Evolutionary conservation across 2,329 filamentous ascomycete species (phyloP).

Genomic region (Arachnopeziza araneosa): DNA sequence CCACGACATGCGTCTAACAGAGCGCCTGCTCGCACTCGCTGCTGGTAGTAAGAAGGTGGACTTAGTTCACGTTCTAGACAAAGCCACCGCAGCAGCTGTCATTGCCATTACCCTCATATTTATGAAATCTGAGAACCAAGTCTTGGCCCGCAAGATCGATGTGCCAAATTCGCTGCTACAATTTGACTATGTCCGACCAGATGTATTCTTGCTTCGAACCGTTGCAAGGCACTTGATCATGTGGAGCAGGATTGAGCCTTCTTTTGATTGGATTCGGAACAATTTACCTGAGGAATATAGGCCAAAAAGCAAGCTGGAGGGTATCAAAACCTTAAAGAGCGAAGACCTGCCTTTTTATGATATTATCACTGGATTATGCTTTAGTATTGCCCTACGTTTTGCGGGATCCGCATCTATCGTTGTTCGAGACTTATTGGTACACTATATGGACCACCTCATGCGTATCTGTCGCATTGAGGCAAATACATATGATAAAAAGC

Average conservation of each 20-base stretch:
- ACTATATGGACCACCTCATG: conserved; percentile 83
- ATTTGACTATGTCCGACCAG: conserved; percentile 92
- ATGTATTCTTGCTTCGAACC: conserved; percentile 85
- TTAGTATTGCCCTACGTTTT: conserved; percentile 68
- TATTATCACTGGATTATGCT: conserved; percentile 83
- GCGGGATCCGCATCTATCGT: conserved; percentile 64
- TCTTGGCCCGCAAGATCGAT: conserved; percentile 86
- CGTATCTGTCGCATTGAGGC: conserved; percentile 60
- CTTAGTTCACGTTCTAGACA: conserved; percentile 86
- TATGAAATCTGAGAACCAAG: conserved; percentile 90
- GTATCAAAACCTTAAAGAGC: conserved; percentile 60
- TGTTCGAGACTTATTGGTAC: conserved; percentile 76
- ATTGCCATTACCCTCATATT: conserved; percentile 88
- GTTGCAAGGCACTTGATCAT: conserved; percentile 87
- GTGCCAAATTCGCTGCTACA: conserved; percentile 85
- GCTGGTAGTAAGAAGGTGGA: conserved; percentile 88
- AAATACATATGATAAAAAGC: conserved; percentile 68
- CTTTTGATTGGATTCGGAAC: conserved; percentile 65
- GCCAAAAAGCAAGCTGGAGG: conserved; percentile 52
- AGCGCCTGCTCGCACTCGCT: conserved; percentile 78
- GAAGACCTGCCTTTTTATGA: conserved; percentile 90
- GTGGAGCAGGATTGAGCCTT: conserved; percentile 78
- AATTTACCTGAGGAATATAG: conserved; percentile 70
- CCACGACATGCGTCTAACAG: conserved; percentile 88
- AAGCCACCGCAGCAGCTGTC: conserved; percentile 88